Conservation (phyloP, 805 yeast genomes). For the Starmerella apicola region DNA sequence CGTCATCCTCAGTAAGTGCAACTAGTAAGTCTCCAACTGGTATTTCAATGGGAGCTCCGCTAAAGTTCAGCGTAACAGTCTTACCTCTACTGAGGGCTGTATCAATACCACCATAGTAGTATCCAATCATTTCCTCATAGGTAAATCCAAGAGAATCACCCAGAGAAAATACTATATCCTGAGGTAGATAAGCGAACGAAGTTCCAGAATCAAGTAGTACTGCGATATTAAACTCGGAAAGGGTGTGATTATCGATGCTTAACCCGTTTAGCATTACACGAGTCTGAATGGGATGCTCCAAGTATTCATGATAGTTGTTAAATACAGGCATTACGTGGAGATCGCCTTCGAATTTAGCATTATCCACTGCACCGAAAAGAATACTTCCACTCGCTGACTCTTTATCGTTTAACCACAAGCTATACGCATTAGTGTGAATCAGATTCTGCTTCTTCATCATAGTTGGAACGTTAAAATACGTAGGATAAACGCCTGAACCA, state of each 20-base stretch:
- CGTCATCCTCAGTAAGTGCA: slow-evolving; percentile 10
- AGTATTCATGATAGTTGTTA: slow-evolving; percentile 14
- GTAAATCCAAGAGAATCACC: slow-evolving; percentile 30
- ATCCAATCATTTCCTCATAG: slow-evolving; percentile 32
- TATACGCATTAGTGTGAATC: slow-evolving; percentile 35
- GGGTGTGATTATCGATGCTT: not conserved
- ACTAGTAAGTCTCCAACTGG: slow-evolving; percentile 17
- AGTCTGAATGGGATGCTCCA: slow-evolving; percentile 17
- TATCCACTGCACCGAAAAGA: slow-evolving; percentile 37
- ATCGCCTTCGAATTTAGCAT: slow-evolving; percentile 32
- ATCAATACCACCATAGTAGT: slow-evolving; percentile 23
- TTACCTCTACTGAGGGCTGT: slow-evolving; percentile 21
- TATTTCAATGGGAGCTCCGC: slow-evolving; percentile 20
- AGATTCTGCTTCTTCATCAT: slow-evolving; percentile 39
- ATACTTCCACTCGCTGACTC: slow-evolving; percentile 29
- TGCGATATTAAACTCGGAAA: slow-evolving; percentile 25
- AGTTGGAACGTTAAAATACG: slow-evolving; percentile 53
- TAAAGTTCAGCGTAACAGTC: slow-evolving; percentile 28
- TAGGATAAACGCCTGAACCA: slow-evolving; percentile 12
- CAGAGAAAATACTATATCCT: slow-evolving; percentile 20
- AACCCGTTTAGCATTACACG: slow-evolving; percentile 17
- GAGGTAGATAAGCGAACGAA: slow-evolving; percentile 39
- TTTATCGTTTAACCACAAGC: slow-evolving; percentile 33
- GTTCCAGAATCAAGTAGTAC: slow-evolving; percentile 51
- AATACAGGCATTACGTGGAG: slow-evolving; percentile 28